Evolutionary conservation across 1,139 yeast genomes (phyloP).

Genomic region (Yamadazyma epiphylla): DNA sequence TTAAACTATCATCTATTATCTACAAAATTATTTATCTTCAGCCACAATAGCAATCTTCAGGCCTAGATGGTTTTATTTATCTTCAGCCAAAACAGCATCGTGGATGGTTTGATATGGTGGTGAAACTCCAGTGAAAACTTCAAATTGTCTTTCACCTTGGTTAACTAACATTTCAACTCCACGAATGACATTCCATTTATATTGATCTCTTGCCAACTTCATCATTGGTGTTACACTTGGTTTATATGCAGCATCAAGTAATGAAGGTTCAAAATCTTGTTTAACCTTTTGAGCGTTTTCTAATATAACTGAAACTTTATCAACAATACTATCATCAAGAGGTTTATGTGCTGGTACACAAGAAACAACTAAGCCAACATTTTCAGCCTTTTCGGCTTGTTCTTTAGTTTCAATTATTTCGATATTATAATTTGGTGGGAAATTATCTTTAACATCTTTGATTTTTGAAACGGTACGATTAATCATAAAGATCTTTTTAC

Average conservation of each 20-base stretch:
- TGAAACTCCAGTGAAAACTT: conserved; percentile 66
- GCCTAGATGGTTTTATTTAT: conserved; percentile 4
- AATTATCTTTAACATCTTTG: conserved; percentile 50
- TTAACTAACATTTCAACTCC: conserved; percentile 90
- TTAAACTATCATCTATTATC: too few species aligned
- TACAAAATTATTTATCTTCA: too few species aligned
- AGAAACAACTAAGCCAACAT: conserved; percentile 66
- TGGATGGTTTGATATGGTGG: conserved; percentile 62
- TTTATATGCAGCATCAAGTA: conserved; percentile 91
- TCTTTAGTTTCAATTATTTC: conserved; percentile 51
- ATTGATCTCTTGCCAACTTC: conserved; percentile 61
- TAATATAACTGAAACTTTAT: conserved; percentile 47
- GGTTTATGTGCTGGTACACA: conserved; percentile 89
- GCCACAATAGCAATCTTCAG: too few species aligned
- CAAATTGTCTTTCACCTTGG: conserved; percentile 88
- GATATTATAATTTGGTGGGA: conserved; percentile 62
- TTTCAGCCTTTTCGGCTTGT: conserved; percentile 35
- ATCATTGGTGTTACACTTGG: conserved; percentile 83
- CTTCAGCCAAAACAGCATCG: conserved; percentile 46
- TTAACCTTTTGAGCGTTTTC: conserved; percentile 27
- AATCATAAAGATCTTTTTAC: conserved; percentile 67
- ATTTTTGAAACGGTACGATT: conserved; percentile 78
- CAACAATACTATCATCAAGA: conserved; percentile 50
- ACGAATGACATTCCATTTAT: conserved; percentile 69
- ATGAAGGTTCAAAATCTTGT: conserved; percentile 43